Evolutionary conservation across 2,329 filamentous ascomycete genomes (phyloP).

Genomic region (Sclerotiophoma versabilis): DNA sequence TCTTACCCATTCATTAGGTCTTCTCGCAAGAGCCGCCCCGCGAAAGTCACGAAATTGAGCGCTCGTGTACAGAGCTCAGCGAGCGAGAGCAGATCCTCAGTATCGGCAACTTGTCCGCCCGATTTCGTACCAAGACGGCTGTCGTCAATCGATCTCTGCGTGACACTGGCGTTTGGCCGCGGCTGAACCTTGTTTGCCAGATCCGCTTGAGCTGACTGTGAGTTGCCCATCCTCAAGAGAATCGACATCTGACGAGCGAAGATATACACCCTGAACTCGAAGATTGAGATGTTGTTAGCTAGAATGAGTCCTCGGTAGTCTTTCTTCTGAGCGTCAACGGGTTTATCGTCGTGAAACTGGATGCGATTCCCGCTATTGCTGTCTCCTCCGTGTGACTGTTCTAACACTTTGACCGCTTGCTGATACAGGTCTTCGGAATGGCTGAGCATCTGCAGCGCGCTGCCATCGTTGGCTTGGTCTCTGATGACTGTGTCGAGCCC

Average conservation of each 20-base stretch:
- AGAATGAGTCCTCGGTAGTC: slow-evolving; percentile 91
- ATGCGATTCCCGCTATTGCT: slow-evolving; percentile 19
- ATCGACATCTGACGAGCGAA: slow-evolving; percentile 88
- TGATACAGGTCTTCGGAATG: slow-evolving; percentile 77
- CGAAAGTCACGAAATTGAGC: slow-evolving; percentile 81
- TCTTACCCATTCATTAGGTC: slow-evolving; percentile 73
- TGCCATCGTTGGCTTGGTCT: slow-evolving; percentile 69
- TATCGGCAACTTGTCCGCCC: slow-evolving; percentile 56
- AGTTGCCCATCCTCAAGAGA: slow-evolving; percentile 81
- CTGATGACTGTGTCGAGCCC: slow-evolving; percentile 83
- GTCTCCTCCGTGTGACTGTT: slow-evolving; percentile 25
- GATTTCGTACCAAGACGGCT: slow-evolving; percentile 38
- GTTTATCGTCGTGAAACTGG: slow-evolving; percentile 42
- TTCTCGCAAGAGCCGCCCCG: slow-evolving; percentile 78
- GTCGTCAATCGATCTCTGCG: slow-evolving; percentile 44
- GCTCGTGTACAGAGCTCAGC: slow-evolving; percentile 85
- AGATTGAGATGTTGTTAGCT: slow-evolving; percentile 92
- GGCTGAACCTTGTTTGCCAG: slow-evolving; percentile 48
- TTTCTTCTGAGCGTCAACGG: slow-evolving; percentile 62
- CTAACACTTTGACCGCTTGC: slow-evolving; percentile 41
- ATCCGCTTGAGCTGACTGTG: slow-evolving; percentile 51
- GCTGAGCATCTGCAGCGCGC: slow-evolving; percentile 71
- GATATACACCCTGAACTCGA: slow-evolving; percentile 93
- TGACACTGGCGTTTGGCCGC: slow-evolving; percentile 29
- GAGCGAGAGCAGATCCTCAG: slow-evolving; percentile 79